Evolutionary conservation across 73 alveolate species (phyloP).

Genomic region (Stentor coeruleus): DNA sequence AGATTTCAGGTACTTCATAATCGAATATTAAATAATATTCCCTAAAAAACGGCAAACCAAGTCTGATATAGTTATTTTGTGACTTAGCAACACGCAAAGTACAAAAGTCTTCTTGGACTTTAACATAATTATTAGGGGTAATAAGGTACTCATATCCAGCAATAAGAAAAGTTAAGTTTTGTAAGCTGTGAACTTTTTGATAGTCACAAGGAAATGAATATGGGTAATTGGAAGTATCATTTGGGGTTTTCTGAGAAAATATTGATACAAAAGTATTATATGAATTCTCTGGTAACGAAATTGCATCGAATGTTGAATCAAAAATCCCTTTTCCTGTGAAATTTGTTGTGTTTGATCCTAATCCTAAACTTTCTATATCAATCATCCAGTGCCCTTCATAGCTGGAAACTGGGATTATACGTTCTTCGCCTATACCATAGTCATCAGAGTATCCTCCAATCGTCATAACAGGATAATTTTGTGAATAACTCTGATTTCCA

Average conservation of each 20-base stretch:
- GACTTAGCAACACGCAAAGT: not conserved
- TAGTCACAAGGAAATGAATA: too few relatives aligned
- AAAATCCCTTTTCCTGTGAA: not conserved
- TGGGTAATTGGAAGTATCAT: too few relatives aligned
- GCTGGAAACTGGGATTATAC: too few relatives aligned
- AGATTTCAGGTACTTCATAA: not conserved
- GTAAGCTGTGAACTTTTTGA: not conserved
- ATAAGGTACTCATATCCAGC: not conserved
- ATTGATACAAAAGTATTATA: not conserved
- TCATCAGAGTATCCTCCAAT: slow-evolving; percentile 1
- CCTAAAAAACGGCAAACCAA: not conserved
- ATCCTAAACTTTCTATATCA: not conserved
- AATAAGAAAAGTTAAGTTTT: not conserved
- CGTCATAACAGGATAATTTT: not conserved
- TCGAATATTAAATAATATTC: not conserved
- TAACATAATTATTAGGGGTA: not conserved
- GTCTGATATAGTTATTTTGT: too few relatives aligned
- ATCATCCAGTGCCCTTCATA: not conserved
- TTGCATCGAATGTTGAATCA: too few relatives aligned
- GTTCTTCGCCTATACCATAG: not conserved
- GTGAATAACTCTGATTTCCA: too few relatives aligned
- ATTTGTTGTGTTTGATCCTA: not conserved
- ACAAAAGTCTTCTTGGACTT: not conserved
- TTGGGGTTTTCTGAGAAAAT: too few relatives aligned
- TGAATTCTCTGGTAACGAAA: too few relatives aligned